Conservation (phyloP, 2,329 filamentous ascomycete genomes). For the Alternaria infectoria region DNA sequence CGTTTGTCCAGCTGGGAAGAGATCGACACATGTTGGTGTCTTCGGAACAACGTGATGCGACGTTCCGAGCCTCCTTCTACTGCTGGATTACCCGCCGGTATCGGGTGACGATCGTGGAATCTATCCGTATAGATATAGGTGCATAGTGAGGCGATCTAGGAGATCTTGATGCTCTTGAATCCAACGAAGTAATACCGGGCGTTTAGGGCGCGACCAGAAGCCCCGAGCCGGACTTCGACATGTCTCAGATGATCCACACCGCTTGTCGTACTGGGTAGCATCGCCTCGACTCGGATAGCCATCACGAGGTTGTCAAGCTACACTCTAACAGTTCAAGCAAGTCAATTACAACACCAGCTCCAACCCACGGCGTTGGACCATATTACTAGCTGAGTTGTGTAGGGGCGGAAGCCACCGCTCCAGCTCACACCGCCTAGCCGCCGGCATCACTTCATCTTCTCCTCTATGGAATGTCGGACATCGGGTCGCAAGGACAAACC, state of each 20-base stretch:
- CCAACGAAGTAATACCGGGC: not conserved
- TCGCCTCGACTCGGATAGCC: not conserved
- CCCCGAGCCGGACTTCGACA: not conserved
- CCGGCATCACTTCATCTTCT: not conserved
- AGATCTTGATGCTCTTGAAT: not conserved
- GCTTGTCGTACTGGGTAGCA: not conserved
- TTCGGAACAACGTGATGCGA: not conserved
- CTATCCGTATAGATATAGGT: not conserved
- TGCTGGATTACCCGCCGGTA: not conserved
- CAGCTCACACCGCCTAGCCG: not conserved
- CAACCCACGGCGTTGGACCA: not conserved
- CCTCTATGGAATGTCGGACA: not conserved
- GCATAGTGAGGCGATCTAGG: constrained; percentile 1
- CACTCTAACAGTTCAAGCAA: not conserved
- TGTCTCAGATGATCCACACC: not conserved
- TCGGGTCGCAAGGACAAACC: not conserved
- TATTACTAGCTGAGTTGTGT: not conserved
- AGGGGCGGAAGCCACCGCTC: not conserved
- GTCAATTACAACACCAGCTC: not conserved
- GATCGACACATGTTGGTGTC: not conserved
- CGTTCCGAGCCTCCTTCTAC: not conserved
- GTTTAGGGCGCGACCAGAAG: not conserved
- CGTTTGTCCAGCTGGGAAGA: not conserved
- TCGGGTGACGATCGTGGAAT: not conserved
- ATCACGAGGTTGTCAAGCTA: not conserved